Base-by-base conservation (phyloP, 2,329 filamentous ascomycete genomes). In the Alternaria consortialis region DNA sequence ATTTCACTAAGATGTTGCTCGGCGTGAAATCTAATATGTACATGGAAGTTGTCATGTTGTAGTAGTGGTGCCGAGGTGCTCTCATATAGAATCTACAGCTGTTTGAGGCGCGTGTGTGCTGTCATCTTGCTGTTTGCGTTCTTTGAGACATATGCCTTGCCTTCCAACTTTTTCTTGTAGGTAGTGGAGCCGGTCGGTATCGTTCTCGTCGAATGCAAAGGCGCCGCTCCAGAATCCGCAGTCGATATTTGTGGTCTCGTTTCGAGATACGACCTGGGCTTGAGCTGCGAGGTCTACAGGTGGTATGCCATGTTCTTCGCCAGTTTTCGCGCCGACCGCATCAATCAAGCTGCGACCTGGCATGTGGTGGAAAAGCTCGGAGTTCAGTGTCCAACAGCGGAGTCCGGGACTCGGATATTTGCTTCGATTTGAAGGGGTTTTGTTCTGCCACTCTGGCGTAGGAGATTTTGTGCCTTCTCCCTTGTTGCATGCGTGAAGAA, bases 341-440 rank as follows among this genome's bases (percentile, higher is more conserved):
- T 77, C 79, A 31, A 82, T 81, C 60, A 79, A 74, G 25, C 74
- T 78, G 31, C 68, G 69, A 1, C 77, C 77, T 8, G 79, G 78
- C 71, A 81, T 75, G 59, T 82, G 80, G 57, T 82, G 80, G 65
- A 82, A 82, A 1, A 82, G 70, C 62, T 82, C 80, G 1, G 80
- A 79, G 58, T 81, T 81, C 25, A 80, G 67, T 6, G 77, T 80
- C 76, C 77, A 81, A 70, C 80, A 82, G 42, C 78, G 76, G 11
- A 81, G 69, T 3, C 79, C 79, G 1, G 67, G 68, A 47, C 65
- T 74, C 0, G 74, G 60, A 60, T 80, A 77, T 43, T 73, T 74
- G 64, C 72, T 58, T n/a, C 65, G 60, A 36, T 71, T 56, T 6
- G 62, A 62, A 27, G 75, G 63, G 9, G 67, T 67, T n/a, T 62